Percentiles rank a stretch among this genome's conserved stretches.
These are phyloP conservation scores for Aspergillus texensis DNA, from an alignment of 2,329 filamentous ascomycete species.

Conservation along the genomic window DNA sequence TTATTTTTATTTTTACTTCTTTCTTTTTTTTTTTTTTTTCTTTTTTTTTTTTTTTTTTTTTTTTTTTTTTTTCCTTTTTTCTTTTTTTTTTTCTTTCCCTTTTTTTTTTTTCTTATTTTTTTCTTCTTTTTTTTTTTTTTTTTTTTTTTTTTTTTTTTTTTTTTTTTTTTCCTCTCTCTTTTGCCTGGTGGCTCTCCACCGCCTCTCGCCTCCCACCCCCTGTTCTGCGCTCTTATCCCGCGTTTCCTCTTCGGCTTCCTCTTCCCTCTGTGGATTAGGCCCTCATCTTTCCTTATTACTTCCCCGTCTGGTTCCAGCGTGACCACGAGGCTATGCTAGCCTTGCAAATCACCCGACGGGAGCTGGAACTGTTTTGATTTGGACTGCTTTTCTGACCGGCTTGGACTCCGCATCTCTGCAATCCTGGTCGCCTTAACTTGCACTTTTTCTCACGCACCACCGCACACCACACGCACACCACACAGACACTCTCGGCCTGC, in stretches of 20 bases:
- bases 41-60: too few relatives aligned
- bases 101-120: too few relatives aligned
- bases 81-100: too few relatives aligned
- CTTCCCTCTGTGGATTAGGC: constrained; percentile 20
- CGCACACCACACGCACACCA: constrained; percentile 6
- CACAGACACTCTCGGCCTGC: neutral
- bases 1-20: too few relatives aligned
- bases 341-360: constrained; percentile 36
- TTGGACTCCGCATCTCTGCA: constrained; percentile 28
- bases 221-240: constrained; percentile 15
- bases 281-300: constrained; percentile 12
- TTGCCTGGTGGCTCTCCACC: constrained; percentile 7
- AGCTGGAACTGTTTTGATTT: constrained; percentile 30
- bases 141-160: constrained; percentile 15
- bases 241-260: constrained; percentile 17
- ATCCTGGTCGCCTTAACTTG: constrained; percentile 26
- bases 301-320: constrained; percentile 23
- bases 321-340: constrained; percentile 37
- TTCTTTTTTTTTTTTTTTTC: too few relatives aligned
- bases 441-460: constrained; percentile 11
- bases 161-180: constrained; percentile 16
- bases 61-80: too few relatives aligned
- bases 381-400: constrained; percentile 23
- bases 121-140: neutral
- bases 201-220: constrained; percentile 19